A percentile compares a stretch with the other conserved stretches of the same genome.
These are phyloP conservation scores for Penicillium sp. DNA, from an alignment of 2,329 filamentous ascomycete genomes.

Conservation along the genomic window DNA sequence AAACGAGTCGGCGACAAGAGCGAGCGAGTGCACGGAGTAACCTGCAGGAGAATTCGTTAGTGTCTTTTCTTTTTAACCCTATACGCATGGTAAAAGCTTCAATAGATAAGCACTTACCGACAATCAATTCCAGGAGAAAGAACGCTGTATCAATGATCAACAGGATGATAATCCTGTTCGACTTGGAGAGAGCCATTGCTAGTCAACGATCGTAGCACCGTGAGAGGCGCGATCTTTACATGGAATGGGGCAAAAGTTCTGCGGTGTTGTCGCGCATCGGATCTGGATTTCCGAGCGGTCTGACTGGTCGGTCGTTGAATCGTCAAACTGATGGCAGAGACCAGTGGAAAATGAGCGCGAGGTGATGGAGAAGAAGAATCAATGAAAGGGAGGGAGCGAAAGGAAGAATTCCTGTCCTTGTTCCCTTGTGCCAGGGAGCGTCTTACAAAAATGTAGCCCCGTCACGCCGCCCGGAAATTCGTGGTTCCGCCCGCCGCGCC, in stretches of 20 bases:
- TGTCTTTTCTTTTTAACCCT: not conserved
- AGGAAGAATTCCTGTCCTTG: not conserved
- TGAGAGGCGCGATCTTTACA: constrained; percentile 2
- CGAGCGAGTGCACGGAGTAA: constrained; percentile 83
- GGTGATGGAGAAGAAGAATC: not conserved
- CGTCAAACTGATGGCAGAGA: not conserved
- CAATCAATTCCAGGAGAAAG: constrained; percentile 82
- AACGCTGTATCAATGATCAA: constrained; percentile 85
- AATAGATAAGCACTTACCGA: constrained; percentile 45
- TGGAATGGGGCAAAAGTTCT: not conserved
- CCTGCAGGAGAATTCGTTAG: constrained; percentile 40
- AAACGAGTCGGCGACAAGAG: constrained; percentile 93
- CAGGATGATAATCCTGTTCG: constrained; percentile 86
- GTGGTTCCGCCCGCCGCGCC: not conserved
- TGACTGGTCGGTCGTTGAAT: not conserved
- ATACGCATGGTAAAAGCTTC: not conserved
- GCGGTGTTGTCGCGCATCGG: constrained; percentile 1
- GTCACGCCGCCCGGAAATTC: not conserved
- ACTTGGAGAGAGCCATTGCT: constrained; percentile 83
- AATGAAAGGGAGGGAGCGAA: not conserved
- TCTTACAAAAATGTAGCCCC: not conserved
- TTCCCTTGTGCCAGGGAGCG: not conserved
- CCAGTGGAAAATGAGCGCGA: not conserved
- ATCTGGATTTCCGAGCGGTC: not conserved
- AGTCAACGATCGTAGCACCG: not conserved